Evolutionary conservation across 2,329 filamentous ascomycete species (phyloP), one percentile per base, ranked within the genome.

Genomic region (Fusarium sororula): DNA sequence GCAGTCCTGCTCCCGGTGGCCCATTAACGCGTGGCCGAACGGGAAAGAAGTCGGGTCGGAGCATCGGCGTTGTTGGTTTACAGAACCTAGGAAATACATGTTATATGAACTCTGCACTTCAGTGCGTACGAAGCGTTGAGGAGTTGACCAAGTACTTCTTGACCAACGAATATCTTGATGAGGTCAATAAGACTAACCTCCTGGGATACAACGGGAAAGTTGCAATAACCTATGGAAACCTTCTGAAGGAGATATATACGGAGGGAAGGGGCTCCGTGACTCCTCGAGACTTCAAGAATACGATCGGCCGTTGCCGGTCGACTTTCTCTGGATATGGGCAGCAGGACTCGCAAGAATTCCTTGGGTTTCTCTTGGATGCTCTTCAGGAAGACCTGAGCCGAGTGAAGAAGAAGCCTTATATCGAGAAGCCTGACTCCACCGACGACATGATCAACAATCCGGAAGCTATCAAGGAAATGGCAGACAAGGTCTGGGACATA

Each of bases 71-170:
- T 45, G 93, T 95, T 47, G 96, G 96, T 39, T 85, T 99, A 59
- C 91, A 90, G 73, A 99, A 99, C 79, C 85, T 99, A 20, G 96
- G 96, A 55, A 99, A 99, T 79, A 98, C 96, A 0, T 99, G 96
- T 83, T 99, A 99, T 84, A 98, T 98, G 95, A 98, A 98, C 82
- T 98, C 96, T 28, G 96, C 96, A 15, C 86, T 98, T 62, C 96
- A 99, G 81, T 99, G 96, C 81, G 90, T 99, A 58, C 91, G 96
- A 57, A 97, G 94, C 77, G 95, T 98, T 0, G 94, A 98, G 80
- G 96, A 99, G 82, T 85, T 99, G 73, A 96, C 94, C 10, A 92
- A 95, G 78, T 99, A 98, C 82, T 98, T 99, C 82, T 83, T 98
- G 56, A 87, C 89, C 57, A 88, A 91, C 67, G 89, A 92, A 70